A percentile compares a stretch with the other conserved stretches of the same genome.
These are phyloP conservation scores for Lindgomyces ingoldianus DNA, from an alignment of 495 filamentous ascomycete species.

Conservation along the genomic window DNA sequence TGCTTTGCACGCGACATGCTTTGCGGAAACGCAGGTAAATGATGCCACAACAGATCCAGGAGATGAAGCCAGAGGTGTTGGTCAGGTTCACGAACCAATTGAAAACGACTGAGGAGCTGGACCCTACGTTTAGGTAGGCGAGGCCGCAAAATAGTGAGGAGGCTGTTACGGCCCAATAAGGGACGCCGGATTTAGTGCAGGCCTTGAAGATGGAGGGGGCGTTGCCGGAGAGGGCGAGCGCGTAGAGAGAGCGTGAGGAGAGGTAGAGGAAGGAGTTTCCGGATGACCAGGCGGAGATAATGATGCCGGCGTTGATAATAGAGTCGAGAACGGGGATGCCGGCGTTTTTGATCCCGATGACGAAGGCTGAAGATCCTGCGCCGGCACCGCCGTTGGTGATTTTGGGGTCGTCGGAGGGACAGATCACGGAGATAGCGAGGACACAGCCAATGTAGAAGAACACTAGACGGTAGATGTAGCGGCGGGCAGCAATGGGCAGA, in stretches of 20 bases:
- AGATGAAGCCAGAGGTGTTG: slow-evolving; percentile 61
- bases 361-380: slow-evolving; percentile 60
- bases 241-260: slow-evolving; percentile 55
- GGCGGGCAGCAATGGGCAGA: slow-evolving; percentile 54
- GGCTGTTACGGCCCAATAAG: slow-evolving; percentile 37
- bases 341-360: slow-evolving; percentile 58
- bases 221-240: slow-evolving; percentile 45
- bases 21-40: slow-evolving; percentile 63
- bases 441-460: slow-evolving; percentile 64
- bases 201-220: slow-evolving; percentile 42
- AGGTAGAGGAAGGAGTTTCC: slow-evolving; percentile 63
- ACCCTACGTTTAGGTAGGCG: slow-evolving; percentile 41
- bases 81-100: slow-evolving; percentile 65
- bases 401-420: slow-evolving; percentile 56
- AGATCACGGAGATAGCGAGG: slow-evolving; percentile 58
- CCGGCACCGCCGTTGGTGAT: slow-evolving; percentile 55
- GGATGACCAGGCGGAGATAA: slow-evolving; percentile 70
- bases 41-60: slow-evolving; percentile 62
- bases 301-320: slow-evolving; percentile 68
- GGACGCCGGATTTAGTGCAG: slow-evolving; percentile 42
- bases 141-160: slow-evolving; percentile 42
- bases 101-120: slow-evolving; percentile 39
- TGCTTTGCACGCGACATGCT: slow-evolving; percentile 53
- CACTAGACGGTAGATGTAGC: slow-evolving; percentile 55
- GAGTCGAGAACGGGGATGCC: slow-evolving; percentile 59